Evolutionary conservation across 257 asterid genomes (phyloP).

Genomic region (Rauvolfia tetraphylla): DNA sequence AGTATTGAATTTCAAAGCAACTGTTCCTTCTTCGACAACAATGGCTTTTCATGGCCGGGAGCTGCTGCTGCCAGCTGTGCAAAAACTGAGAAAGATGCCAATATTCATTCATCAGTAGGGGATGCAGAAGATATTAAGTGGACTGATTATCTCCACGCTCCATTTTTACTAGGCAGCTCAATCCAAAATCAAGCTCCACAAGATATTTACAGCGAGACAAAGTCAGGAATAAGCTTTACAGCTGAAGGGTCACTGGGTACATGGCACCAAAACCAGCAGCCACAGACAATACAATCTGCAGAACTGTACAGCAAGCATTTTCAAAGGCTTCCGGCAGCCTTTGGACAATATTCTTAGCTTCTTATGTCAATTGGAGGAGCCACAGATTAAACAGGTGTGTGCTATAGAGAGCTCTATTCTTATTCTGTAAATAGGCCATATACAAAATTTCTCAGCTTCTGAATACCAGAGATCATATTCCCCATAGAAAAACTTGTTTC

Average conservation of each 20-base stretch:
- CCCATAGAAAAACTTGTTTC: constrained; percentile 18
- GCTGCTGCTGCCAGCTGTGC: constrained; percentile 27
- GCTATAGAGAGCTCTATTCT: constrained; percentile 41
- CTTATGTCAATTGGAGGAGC: neutral
- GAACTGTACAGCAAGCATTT: constrained; percentile 55
- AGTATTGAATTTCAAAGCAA: constrained; percentile 29
- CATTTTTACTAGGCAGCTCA: constrained; percentile 38
- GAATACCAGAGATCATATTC: constrained; percentile 37
- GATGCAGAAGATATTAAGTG: constrained; percentile 56
- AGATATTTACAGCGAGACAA: constrained; percentile 37
- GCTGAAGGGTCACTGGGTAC: constrained; percentile 28
- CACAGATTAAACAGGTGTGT: constrained; percentile 39
- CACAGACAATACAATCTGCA: constrained; percentile 32
- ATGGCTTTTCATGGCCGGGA: constrained; percentile 34
- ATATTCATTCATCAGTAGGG: constrained; percentile 19
- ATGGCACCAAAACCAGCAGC: constrained; percentile 49
- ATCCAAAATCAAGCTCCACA: constrained; percentile 18
- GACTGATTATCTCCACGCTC: constrained; percentile 71
- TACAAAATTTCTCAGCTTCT: constrained; percentile 33
- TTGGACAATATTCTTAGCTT: constrained; percentile 63
- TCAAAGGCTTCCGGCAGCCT: constrained; percentile 54
- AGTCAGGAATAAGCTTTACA: constrained; percentile 29
- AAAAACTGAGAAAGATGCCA: constrained; percentile 32
- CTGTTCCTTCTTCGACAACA: constrained; percentile 34
- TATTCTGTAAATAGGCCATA: constrained; percentile 62